Conservation (phyloP, 1,139 yeast species). For the Lodderomyces metapsilosis region DNA sequence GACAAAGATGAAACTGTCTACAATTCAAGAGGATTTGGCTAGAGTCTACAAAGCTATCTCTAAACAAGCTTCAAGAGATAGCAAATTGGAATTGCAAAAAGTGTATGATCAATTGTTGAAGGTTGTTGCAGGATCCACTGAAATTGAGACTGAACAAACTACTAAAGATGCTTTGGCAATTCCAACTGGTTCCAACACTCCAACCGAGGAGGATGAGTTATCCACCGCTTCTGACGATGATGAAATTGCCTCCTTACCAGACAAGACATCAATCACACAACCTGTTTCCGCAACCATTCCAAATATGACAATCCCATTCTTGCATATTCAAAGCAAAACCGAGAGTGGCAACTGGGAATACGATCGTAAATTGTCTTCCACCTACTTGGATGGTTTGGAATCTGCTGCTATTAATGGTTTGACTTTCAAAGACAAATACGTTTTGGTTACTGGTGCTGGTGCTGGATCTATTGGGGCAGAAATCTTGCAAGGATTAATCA, state of each 20-base stretch:
- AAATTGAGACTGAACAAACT: conserved; percentile 53
- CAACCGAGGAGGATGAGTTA: conserved; percentile 48
- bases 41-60: conserved; percentile 80
- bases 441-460: conserved; percentile 97
- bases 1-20: conserved; percentile 67
- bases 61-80: conserved; percentile 62
- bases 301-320: conserved; percentile 89
- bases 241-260: conserved; percentile 82
- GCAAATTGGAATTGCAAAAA: conserved; percentile 75
- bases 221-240: conserved; percentile 47
- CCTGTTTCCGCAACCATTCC: conserved; percentile 75
- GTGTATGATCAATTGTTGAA: conserved; percentile 76
- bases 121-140: conserved; percentile 67
- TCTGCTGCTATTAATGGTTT: conserved; percentile 91
- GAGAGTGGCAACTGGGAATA: conserved; percentile 76
- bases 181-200: conserved; percentile 36
- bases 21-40: conserved; percentile 81
- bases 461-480: conserved; percentile 99
- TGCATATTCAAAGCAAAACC: conserved; percentile 80
- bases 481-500: conserved; percentile 86
- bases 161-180: conserved; percentile 41
- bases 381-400: conserved; percentile 87
- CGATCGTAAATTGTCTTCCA: conserved; percentile 73
- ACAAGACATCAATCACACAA: conserved; percentile 63
- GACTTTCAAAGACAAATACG: conserved; percentile 84